Base-by-base conservation (phyloP, 129 eudicot species). In the Smallanthus sonchifolius region DNA sequence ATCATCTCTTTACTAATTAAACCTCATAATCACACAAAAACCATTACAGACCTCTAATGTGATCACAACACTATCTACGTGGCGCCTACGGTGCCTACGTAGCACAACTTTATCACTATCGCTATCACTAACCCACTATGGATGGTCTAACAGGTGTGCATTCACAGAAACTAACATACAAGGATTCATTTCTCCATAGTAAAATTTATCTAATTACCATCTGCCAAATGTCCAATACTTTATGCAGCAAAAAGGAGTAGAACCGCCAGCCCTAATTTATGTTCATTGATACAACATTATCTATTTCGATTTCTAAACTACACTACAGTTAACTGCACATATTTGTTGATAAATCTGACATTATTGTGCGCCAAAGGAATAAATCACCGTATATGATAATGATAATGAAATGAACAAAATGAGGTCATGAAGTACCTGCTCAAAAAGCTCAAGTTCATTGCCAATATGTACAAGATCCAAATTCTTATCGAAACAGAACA, bases 401-500 rank as follows among this genome's bases (percentile, higher is more conserved):
- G 34, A 28, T 35, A 61, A 74, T 62, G 70, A 45, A 17, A 9
- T 47, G 24, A 45, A 45, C 37, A 16, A 39, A 52, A 30, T 16
- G 38, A 11, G 14, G 47, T 7, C 47, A 0, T 32, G 35, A 57
- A 43, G 42, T 69, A 94, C 98, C 98, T 90, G 96, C 8, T 39
- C 34, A 59, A 94, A 94, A 63, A 94, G 97, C 92, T 94, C 97
- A 37, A 94, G 97, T 4, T 88, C 96, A 2, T 76, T 47, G 65
- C 97, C 98, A 73, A 94, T 88, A 37, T 84, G 96, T 4, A 94
- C 93, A 19, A 94, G 98, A 94, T 94, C 96, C 74, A 94, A 83
- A 15, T 88, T 61, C 65, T 81, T 60, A 79, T 94, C 89, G 62
- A 94, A 94, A 75, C 93, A 86, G 78, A 90, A 94, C 17, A 90